Evolutionary conservation across 2,329 filamentous ascomycete genomes (phyloP).

Genomic region (Didymella lethalis): DNA sequence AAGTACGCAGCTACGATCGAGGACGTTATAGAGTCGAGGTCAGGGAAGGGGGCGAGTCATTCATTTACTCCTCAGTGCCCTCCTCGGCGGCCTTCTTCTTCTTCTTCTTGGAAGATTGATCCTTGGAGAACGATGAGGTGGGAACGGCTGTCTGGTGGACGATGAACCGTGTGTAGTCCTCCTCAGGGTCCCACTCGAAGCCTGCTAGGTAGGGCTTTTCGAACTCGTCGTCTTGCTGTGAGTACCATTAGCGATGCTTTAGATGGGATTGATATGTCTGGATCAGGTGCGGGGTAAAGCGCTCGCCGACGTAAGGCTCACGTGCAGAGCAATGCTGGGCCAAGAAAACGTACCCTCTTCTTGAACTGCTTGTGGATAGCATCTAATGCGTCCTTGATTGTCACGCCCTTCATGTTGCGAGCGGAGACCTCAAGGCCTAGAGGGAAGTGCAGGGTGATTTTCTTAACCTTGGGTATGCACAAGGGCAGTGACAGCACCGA

Average conservation of each 20-base stretch:
- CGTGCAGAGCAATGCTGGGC: constrained; percentile 1
- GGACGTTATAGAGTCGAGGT: constrained; percentile 42
- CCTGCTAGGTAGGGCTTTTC: constrained; percentile 86
- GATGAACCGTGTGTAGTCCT: constrained; percentile 85
- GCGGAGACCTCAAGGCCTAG: constrained; percentile 87
- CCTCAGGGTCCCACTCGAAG: constrained; percentile 96
- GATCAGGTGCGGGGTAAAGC: constrained; percentile 16
- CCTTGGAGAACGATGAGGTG: constrained; percentile 54
- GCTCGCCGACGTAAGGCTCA: not conserved
- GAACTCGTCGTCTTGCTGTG: constrained; percentile 87
- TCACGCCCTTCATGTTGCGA: constrained; percentile 91
- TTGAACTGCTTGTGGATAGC: constrained; percentile 96
- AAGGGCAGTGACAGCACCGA: constrained; percentile 83
- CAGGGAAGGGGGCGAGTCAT: constrained; percentile 49
- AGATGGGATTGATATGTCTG: not conserved
- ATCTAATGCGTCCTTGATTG: constrained; percentile 95
- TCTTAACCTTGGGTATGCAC: constrained; percentile 84
- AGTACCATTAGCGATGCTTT: constrained; percentile 28
- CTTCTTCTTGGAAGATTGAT: constrained; percentile 49
- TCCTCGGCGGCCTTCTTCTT: constrained; percentile 46
- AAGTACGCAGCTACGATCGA: constrained; percentile 33
- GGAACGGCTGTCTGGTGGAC: constrained; percentile 81
- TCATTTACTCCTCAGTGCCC: constrained; percentile 46
- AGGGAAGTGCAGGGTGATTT: constrained; percentile 92
- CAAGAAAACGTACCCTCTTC: constrained; percentile 77